phyloP scores from a whole-genome alignment of 257 asterid species.

The Orobanche coerulescens region DNA sequence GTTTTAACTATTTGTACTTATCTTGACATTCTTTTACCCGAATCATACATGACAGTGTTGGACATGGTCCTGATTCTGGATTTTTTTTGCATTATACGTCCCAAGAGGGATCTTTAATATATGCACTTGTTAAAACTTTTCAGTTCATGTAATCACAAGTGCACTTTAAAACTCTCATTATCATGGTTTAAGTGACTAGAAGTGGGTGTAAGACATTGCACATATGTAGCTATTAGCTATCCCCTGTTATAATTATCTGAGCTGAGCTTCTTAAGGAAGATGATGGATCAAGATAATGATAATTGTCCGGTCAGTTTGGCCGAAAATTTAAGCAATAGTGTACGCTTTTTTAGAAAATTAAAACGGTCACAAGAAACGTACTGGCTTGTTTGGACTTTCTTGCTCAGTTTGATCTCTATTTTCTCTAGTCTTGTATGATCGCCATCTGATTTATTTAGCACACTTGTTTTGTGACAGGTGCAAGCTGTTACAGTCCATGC shows the following conservation, averaged over 20 bases:
- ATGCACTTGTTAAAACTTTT: too few species aligned
- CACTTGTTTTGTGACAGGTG: slow-evolving; percentile 43
- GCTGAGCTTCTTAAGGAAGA: background rate
- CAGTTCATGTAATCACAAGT: too few species aligned
- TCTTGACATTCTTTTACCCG: background rate
- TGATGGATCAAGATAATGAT: background rate
- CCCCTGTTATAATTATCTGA: background rate
- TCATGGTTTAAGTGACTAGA: slow-evolving; percentile 11
- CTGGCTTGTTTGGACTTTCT: background rate
- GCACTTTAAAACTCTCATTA: background rate
- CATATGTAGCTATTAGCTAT: background rate
- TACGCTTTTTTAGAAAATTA: background rate
- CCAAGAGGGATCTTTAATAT: background rate
- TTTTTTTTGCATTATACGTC: background rate
- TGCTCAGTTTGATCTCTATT: background rate
- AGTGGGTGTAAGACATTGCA: background rate
- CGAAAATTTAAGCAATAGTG: background rate
- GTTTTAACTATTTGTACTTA: background rate
- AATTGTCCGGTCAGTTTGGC: background rate
- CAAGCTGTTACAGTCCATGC: slow-evolving; percentile 97
- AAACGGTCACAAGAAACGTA: slow-evolving; percentile 1
- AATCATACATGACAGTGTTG: background rate
- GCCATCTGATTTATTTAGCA: slow-evolving; percentile 13
- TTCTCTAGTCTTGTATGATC: background rate
- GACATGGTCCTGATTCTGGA: background rate